phyloP scores from a whole-genome alignment of 768 basidiomycete species.

The Trametes gibbosa region DNA sequence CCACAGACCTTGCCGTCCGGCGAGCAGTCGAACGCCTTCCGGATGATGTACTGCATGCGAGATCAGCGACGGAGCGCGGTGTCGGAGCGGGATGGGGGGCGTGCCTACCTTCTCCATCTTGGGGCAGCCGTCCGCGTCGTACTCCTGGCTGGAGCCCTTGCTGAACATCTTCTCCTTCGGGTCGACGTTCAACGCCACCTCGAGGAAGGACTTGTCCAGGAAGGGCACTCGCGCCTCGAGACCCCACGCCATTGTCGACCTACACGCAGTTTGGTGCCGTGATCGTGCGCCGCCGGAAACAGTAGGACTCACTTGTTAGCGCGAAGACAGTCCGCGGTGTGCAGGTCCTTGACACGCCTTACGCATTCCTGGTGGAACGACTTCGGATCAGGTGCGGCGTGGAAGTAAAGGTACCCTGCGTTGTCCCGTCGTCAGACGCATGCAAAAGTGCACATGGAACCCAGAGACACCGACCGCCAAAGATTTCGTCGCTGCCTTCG shows the following conservation, averaged over 20 bases:
- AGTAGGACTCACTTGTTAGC: slow-evolving; percentile 83
- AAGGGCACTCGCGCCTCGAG: slow-evolving; percentile 98
- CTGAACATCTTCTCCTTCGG: slow-evolving; percentile 85
- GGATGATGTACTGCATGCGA: slow-evolving; percentile 74
- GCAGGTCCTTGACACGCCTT: slow-evolving; percentile 93
- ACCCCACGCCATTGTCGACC: slow-evolving; percentile 99
- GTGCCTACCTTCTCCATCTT: slow-evolving; percentile 88
- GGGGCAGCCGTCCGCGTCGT: slow-evolving; percentile 84
- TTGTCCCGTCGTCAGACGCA: slow-evolving; percentile 5
- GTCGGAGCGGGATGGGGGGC: not conserved
- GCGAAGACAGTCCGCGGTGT: slow-evolving; percentile 94
- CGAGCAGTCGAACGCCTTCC: slow-evolving; percentile 91
- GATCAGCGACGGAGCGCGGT: slow-evolving; percentile 8
- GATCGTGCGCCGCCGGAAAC: not conserved
- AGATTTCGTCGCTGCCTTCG: slow-evolving; percentile 96
- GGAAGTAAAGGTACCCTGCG: slow-evolving; percentile 97
- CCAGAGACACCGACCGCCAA: slow-evolving; percentile 62
- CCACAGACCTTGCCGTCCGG: slow-evolving; percentile 66
- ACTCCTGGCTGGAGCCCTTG: slow-evolving; percentile 70
- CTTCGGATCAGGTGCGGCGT: slow-evolving; percentile 85
- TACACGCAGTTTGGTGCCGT: slow-evolving; percentile 27
- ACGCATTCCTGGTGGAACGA: slow-evolving; percentile 96
- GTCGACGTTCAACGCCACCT: slow-evolving; percentile 89
- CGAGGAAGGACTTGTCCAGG: slow-evolving; percentile 95
- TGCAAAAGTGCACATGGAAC: not conserved